Percentiles rank a stretch among this genome's conserved stretches.
phyloP scores from a whole-genome alignment of 768 basidiomycete genomes.

The Galerina marginata region DNA sequence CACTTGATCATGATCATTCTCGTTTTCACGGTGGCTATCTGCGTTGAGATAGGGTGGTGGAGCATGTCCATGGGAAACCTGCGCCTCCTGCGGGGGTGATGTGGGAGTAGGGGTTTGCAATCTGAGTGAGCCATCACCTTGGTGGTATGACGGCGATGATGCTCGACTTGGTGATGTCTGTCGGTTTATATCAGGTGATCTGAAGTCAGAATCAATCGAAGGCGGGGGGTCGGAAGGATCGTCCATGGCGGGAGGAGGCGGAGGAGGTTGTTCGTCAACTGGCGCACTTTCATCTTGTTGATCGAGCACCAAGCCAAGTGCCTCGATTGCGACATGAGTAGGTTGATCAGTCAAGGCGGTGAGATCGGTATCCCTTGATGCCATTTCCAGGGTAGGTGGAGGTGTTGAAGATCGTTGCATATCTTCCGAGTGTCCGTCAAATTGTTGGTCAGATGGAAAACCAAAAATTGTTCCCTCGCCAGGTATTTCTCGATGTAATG shows the following conservation, averaged over 20 bases:
- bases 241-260: slow-evolving; percentile 84
- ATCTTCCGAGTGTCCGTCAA: slow-evolving; percentile 80
- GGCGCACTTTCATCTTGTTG: slow-evolving; percentile 46
- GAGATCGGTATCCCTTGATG: slow-evolving; percentile 71
- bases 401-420: slow-evolving; percentile 69
- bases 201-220: slow-evolving; percentile 83
- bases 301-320: slow-evolving; percentile 63
- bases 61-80: slow-evolving; percentile 59
- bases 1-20: slow-evolving; percentile 55
- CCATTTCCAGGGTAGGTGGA: slow-evolving; percentile 79
- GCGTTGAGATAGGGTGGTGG: slow-evolving; percentile 81
- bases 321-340: slow-evolving; percentile 55
- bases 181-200: slow-evolving; percentile 47
- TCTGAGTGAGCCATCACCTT: slow-evolving; percentile 18
- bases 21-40: slow-evolving; percentile 36
- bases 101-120: slow-evolving; percentile 31
- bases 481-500: slow-evolving; percentile 44
- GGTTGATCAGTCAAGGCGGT: slow-evolving; percentile 67
- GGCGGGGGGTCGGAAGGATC: slow-evolving; percentile 90
- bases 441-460: slow-evolving; percentile 72
- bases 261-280: slow-evolving; percentile 48
- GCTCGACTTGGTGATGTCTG: slow-evolving; percentile 40
- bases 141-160: slow-evolving; percentile 37
- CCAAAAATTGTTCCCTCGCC: slow-evolving; percentile 86
- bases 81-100: slow-evolving; percentile 38